Conservation (phyloP, 208 protist species). For the Trypanosoma brucei region DNA sequence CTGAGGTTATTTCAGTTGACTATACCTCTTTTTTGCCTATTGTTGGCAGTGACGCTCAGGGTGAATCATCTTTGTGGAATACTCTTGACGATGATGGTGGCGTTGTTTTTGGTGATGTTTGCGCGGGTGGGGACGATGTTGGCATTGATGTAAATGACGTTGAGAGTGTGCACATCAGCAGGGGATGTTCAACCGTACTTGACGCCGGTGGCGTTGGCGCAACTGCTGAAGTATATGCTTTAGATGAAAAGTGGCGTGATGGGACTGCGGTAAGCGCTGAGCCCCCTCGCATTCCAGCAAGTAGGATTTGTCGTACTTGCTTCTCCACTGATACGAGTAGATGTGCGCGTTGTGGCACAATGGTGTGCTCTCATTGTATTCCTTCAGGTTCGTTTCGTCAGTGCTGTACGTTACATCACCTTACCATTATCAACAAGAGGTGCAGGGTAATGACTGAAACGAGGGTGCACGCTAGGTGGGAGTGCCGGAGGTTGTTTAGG, state of each 20-base stretch:
- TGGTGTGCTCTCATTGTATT: constrained; percentile 58
- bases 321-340: constrained; percentile 37
- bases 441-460: constrained; percentile 1
- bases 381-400: constrained; percentile 2
- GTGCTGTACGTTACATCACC: constrained; percentile 15
- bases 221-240: not conserved
- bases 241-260: no score
- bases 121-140: no score
- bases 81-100: no score
- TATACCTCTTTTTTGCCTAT: no score
- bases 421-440: constrained; percentile 5
- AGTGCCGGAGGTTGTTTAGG: not conserved
- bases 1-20: no score
- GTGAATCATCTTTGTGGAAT: no score
- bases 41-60: no score
- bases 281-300: constrained; percentile 17
- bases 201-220: not conserved
- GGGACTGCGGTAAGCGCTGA: no score
- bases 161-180: no score
- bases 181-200: no score
- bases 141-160: no score
- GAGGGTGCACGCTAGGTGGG: not conserved
- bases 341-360: constrained; percentile 39
- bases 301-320: constrained; percentile 35
- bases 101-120: no score